A percentile compares a stretch with the other conserved stretches of the same genome.
Conservation (phyloP, 2,329 filamentous ascomycete genomes). For the Gremmenia infestans region DNA sequence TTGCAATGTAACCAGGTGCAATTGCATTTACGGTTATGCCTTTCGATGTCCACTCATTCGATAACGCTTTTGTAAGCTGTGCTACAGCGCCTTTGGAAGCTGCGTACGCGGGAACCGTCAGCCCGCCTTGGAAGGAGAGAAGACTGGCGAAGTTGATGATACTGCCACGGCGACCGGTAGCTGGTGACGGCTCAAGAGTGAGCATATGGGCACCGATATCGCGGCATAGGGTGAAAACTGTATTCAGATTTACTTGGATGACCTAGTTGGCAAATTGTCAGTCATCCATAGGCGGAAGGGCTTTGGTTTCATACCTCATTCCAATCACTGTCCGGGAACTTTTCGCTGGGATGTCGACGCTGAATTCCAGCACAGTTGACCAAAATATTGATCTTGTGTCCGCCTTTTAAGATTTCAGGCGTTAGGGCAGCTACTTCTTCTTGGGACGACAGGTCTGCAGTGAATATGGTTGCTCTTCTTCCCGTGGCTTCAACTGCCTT, state of each 20-base stretch:
- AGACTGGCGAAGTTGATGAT: slow-evolving; percentile 85
- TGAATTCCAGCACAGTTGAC: slow-evolving; percentile 42
- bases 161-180: slow-evolving; percentile 62
- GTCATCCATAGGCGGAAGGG: slow-evolving; percentile 46
- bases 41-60: slow-evolving; percentile 78
- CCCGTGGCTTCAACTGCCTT: slow-evolving; percentile 58
- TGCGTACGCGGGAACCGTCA: slow-evolving; percentile 85
- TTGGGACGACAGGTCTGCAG: slow-evolving; percentile 61
- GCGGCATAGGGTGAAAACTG: slow-evolving; percentile 73
- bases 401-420: slow-evolving; percentile 52
- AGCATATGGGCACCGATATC: slow-evolving; percentile 80
- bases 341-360: slow-evolving; percentile 32
- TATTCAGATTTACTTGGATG: slow-evolving; percentile 79
- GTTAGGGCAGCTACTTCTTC: slow-evolving; percentile 56
- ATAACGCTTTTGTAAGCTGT: slow-evolving; percentile 61
- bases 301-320: slow-evolving; percentile 49
- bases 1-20: slow-evolving; percentile 84
- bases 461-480: slow-evolving; percentile 63
- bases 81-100: slow-evolving; percentile 80
- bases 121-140: slow-evolving; percentile 84
- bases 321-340: slow-evolving; percentile 37
- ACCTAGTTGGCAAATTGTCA: slow-evolving; percentile 34
- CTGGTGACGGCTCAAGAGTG: slow-evolving; percentile 54
- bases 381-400: slow-evolving; percentile 39
- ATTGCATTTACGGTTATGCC: slow-evolving; percentile 85